A percentile compares a stretch with the other conserved stretches of the same genome.
phyloP scores from a whole-genome alignment of 129 eudicot genomes.

The Flaveria brownii region DNA sequence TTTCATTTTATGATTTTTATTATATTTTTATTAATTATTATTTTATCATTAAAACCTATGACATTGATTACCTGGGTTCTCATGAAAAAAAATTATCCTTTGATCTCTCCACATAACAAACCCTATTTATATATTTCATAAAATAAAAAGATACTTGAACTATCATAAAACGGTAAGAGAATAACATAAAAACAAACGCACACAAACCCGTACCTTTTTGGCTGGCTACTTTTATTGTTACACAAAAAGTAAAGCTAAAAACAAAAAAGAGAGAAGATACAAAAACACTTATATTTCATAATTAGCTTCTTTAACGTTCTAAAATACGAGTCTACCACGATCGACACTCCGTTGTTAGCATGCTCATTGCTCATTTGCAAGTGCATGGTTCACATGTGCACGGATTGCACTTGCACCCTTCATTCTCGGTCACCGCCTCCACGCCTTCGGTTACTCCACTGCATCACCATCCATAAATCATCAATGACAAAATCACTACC shows the following conservation, averaged over 20 bases:
- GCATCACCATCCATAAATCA: neutral
- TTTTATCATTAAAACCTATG: too few relatives aligned
- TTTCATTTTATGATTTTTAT: too few relatives aligned
- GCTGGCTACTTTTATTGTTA: constrained; percentile 7
- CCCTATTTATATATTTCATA: too few relatives aligned
- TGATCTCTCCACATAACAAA: too few relatives aligned
- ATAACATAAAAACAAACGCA: too few relatives aligned
- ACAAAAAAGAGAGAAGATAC: neutral
- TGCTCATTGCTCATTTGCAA: constrained; percentile 8
- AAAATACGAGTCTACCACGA: neutral
- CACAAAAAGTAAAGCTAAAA: neutral
- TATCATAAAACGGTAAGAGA: too few relatives aligned
- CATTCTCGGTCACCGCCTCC: neutral
- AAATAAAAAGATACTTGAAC: too few relatives aligned
- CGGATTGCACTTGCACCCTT: constrained; percentile 30
- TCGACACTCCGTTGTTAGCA: neutral
- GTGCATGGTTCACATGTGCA: constrained; percentile 28
- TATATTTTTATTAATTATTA: too few relatives aligned
- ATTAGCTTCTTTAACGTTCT: neutral
- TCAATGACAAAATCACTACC: too few relatives aligned
- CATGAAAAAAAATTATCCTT: too few relatives aligned
- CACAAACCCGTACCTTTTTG: neutral
- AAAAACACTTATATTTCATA: neutral
- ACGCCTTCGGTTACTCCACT: neutral
- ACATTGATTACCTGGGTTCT: too few relatives aligned